Evolutionary conservation across 2,329 filamentous ascomycete genomes (phyloP), one percentile per base, ranked within the genome.

Genomic region (Penicillium sclerotiorum): DNA sequence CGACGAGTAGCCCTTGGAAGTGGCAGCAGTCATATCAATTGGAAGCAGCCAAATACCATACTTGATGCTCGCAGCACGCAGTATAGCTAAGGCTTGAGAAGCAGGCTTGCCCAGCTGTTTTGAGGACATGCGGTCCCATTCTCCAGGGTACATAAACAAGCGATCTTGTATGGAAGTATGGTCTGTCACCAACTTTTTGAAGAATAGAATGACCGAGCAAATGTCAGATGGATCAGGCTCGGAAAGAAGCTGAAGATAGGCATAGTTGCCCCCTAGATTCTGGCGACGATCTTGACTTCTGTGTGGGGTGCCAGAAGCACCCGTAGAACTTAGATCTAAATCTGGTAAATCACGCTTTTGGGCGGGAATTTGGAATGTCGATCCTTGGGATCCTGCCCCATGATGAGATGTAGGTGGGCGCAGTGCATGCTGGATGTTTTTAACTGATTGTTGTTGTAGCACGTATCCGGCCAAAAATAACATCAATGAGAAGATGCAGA

Each of bases 401-500:
- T 57, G 51, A 6, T 50, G 51, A 4, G 49, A 40, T 20, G 57
- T 53, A 17, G 33, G 62, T n/a, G 62, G 62, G 12, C 60, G 65
- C 62, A 96, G 86, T 15, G 88, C 88, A 48, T 79, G 77, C 62
- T 93, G 88, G 25, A 96, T 80, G 60, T 87, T 86, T 55, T 81
- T 82, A 4, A 96, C 83, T 0, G 90, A 94, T 61, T 90, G 84
- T 71, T 96, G 92, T 65, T 96, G 92, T 45, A 96, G 80, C 3
- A 86, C 82, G 69, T 95, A 96, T 63, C 92, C 92, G 44, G 89
- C 90, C 25, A 96, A 78, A 70, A 96, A 96, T 21, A 96, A 84
- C 4, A 91, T 82, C 30, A 86, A 71, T 3, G 91, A 95, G 72
- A 90, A 96, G 21, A 89, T 68, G 56, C 89, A 75, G 51, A 96